Percentiles rank a stretch among this genome's conserved stretches.
phyloP scores from a whole-genome alignment of 129 eudicot genomes.

The Escallonia herrerae region DNA sequence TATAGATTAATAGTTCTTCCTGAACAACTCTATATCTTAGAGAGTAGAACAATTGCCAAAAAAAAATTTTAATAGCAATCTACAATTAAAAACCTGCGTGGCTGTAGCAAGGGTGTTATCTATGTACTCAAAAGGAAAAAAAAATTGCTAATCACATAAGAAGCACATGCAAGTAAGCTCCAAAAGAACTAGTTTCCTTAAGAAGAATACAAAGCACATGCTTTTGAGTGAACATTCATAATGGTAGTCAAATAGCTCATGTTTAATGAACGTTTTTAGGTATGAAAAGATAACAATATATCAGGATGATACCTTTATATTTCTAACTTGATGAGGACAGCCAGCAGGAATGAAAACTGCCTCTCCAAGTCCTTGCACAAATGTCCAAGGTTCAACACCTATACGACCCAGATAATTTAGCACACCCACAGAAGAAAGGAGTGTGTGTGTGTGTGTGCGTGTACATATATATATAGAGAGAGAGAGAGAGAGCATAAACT shows the following conservation, averaged over 20 bases:
- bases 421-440: not conserved
- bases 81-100: too few species aligned
- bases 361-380: constrained; percentile 48
- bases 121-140: not conserved
- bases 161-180: not conserved
- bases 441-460: too few species aligned
- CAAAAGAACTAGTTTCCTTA: not conserved
- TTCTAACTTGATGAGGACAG: constrained; percentile 50
- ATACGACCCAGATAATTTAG: not conserved
- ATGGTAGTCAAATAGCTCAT: not conserved
- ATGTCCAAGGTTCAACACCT: constrained; percentile 60
- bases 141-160: not conserved
- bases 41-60: too few species aligned
- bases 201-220: not conserved
- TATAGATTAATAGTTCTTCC: too few species aligned
- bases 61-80: too few species aligned
- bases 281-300: too few species aligned
- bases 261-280: not conserved
- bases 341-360: constrained; percentile 59
- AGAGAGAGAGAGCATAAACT: constrained; percentile 5
- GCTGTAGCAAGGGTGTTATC: too few species aligned
- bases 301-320: constrained; percentile 25
- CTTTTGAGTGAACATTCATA: not conserved
- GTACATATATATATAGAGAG: not conserved
- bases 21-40: too few species aligned